Conservation (phyloP, 768 basidiomycete genomes). For the Pleurotus sapidus region DNA sequence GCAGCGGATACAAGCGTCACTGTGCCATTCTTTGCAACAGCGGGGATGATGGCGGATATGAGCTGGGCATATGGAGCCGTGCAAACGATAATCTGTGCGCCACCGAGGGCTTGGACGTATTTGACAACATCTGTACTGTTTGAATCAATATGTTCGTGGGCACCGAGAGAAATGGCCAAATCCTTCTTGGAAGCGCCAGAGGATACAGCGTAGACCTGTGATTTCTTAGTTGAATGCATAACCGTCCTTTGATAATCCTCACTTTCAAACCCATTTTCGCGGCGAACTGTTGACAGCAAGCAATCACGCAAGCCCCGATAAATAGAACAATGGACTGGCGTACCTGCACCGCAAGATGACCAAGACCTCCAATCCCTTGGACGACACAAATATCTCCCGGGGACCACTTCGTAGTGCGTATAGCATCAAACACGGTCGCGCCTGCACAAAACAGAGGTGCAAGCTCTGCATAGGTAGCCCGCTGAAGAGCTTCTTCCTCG, state of each 20-base stretch:
- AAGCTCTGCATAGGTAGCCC: slow-evolving; percentile 7
- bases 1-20: slow-evolving; percentile 9
- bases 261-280: slow-evolving; percentile 8
- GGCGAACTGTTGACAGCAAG: neutral
- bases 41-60: slow-evolving; percentile 4
- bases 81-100: slow-evolving; percentile 8
- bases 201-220: slow-evolving; percentile 3
- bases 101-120: slow-evolving; percentile 8
- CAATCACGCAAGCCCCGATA: neutral
- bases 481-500: slow-evolving; percentile 8
- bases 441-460: slow-evolving; percentile 9
- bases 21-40: slow-evolving; percentile 9
- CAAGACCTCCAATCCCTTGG: slow-evolving; percentile 9
- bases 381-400: slow-evolving; percentile 9
- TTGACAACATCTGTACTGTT: slow-evolving; percentile 8
- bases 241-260: neutral
- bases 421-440: slow-evolving; percentile 7
- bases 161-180: slow-evolving; percentile 5
- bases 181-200: slow-evolving; percentile 6
- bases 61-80: slow-evolving; percentile 8
- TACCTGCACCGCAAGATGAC: slow-evolving; percentile 10
- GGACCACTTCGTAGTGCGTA: slow-evolving; percentile 1
- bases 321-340: neutral
- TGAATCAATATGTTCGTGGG: slow-evolving; percentile 6
- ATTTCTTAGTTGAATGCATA: neutral